phyloP scores from a whole-genome alignment of 495 filamentous ascomycete species.

The Achaetomiella virescens region DNA sequence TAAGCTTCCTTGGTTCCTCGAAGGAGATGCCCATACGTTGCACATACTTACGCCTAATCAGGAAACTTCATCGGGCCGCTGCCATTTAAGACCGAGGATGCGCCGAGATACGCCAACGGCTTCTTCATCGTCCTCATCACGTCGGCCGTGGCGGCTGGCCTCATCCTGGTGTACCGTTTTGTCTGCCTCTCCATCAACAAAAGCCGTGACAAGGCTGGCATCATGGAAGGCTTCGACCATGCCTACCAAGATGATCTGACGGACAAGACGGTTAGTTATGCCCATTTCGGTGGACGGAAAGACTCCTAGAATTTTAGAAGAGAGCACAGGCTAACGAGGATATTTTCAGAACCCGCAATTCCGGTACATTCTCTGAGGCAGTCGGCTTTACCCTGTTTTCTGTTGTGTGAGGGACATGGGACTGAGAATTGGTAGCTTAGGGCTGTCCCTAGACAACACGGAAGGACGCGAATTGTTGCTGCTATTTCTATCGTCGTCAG shows the following conservation, averaged over 20 bases:
- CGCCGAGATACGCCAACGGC: constrained; percentile 33
- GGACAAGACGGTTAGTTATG: too few species aligned
- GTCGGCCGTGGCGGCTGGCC: constrained; percentile 21
- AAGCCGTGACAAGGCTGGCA: constrained; percentile 11
- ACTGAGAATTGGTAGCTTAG: too few species aligned
- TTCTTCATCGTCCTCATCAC: constrained; percentile 39
- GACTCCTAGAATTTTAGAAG: neutral
- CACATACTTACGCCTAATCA: neutral
- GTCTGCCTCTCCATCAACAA: constrained; percentile 11
- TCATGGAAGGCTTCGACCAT: constrained; percentile 33
- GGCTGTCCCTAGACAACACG: too few species aligned
- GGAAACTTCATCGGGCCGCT: constrained; percentile 37
- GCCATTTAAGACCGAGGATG: constrained; percentile 24
- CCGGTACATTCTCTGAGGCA: constrained; percentile 33
- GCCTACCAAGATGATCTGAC: constrained; percentile 43
- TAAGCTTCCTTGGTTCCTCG: constrained; percentile 3
- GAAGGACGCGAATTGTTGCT: too few species aligned
- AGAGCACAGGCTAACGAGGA: neutral
- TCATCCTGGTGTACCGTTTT: constrained; percentile 31
- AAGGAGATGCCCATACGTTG: neutral
- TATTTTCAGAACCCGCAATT: constrained; percentile 37
- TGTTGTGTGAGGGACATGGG: too few species aligned
- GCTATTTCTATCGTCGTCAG: too few species aligned
- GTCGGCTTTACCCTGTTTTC: too few species aligned
- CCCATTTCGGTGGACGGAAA: too few species aligned